Evolutionary conservation across 192 early-diverging fungal species (phyloP).

Genomic region (Gryganskiella cystojenkinii): DNA sequence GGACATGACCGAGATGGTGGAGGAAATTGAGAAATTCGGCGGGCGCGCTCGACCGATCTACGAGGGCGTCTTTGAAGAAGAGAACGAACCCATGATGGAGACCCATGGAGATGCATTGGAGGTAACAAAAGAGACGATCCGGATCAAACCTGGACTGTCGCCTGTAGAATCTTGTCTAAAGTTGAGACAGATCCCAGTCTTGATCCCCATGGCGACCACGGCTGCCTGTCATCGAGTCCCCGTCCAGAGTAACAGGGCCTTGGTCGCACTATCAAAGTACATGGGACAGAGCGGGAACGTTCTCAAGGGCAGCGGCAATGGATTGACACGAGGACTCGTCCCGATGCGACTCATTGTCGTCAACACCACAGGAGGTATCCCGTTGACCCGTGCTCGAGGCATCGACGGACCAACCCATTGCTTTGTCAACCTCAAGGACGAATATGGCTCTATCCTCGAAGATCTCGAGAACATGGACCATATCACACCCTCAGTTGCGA

Average conservation of each 20-base stretch:
- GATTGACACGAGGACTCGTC: constrained; percentile 20
- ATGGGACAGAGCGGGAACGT: constrained; percentile 24
- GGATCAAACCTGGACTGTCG: constrained; percentile 54
- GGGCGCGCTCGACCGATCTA: constrained; percentile 77
- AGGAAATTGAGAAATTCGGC: constrained; percentile 79
- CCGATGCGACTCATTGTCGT: constrained; percentile 76
- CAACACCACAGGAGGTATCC: constrained; percentile 76
- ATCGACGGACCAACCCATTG: constrained; percentile 63
- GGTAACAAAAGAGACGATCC: constrained; percentile 10
- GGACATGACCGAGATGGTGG: constrained; percentile 65
- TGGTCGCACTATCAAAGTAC: constrained; percentile 61
- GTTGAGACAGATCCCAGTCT: constrained; percentile 72
- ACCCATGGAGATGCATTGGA: not conserved
- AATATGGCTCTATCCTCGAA: constrained; percentile 66
- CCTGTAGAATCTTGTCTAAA: constrained; percentile 70
- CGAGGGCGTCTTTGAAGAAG: constrained; percentile 67
- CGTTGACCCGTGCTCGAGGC: constrained; percentile 58
- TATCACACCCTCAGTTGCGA: constrained; percentile 16
- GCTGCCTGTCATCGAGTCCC: constrained; percentile 49
- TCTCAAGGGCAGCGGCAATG: not conserved
- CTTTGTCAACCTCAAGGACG: constrained; percentile 86
- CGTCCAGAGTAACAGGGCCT: constrained; percentile 61
- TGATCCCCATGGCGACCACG: constrained; percentile 59
- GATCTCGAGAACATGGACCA: constrained; percentile 56
- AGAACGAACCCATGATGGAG: not conserved